Percentiles rank a stretch among this genome's conserved stretches.
Evolutionary conservation across 768 basidiomycete species (phyloP).

Genomic region (Auricularia sp.): DNA sequence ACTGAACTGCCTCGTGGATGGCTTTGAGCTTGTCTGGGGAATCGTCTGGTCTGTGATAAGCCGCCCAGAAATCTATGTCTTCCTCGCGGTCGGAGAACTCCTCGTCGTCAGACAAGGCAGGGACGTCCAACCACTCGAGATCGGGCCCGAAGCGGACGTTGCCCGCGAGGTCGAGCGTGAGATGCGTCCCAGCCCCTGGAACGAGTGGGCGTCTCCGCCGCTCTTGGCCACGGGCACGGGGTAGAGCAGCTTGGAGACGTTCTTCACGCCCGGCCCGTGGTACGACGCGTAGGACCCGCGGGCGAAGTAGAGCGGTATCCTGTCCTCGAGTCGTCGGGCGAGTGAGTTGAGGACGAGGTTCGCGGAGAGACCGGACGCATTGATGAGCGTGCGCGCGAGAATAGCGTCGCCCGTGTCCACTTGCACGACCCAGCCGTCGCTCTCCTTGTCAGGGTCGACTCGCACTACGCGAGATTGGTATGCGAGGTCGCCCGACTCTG

Average conservation of each 20-base stretch:
- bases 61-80: constrained; percentile 67
- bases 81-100: constrained; percentile 28
- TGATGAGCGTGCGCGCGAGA: constrained; percentile 67
- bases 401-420: constrained; percentile 61
- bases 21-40: constrained; percentile 35
- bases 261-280: constrained; percentile 60
- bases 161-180: constrained; percentile 77
- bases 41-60: constrained; percentile 53
- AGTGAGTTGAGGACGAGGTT: constrained; percentile 62
- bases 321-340: constrained; percentile 36
- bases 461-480: constrained; percentile 77
- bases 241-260: constrained; percentile 74
- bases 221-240: constrained; percentile 67
- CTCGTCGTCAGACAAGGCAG: constrained; percentile 3
- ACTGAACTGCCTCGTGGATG: constrained; percentile 63
- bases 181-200: constrained; percentile 88
- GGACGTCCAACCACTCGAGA: constrained; percentile 70
- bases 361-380: constrained; percentile 69
- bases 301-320: constrained; percentile 69
- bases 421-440: constrained; percentile 84
- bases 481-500: constrained; percentile 58
- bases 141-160: constrained; percentile 90
- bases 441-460: constrained; percentile 52
- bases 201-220: constrained; percentile 29
- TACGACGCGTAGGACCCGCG: constrained; percentile 86